phyloP scores from a whole-genome alignment of 768 basidiomycete genomes.

The Megacollybia marginata region DNA sequence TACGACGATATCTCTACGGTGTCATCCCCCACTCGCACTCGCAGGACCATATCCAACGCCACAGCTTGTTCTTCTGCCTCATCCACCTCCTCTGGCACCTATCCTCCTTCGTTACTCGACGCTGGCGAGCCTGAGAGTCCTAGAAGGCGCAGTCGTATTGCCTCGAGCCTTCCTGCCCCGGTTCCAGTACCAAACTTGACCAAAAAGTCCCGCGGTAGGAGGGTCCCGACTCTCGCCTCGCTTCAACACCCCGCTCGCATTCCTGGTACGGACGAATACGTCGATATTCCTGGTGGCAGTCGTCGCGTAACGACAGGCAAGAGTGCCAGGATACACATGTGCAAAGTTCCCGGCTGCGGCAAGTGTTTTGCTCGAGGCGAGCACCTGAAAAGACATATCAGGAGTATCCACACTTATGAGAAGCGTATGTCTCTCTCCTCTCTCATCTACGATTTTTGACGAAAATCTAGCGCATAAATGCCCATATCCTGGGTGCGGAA shows the following conservation, averaged over 20 bases:
- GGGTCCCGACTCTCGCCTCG: conserved; percentile 47
- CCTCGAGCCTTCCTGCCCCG: conserved; percentile 39
- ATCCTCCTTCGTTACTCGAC: conserved; percentile 11
- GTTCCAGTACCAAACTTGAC: conserved; percentile 62
- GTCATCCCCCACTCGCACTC: conserved; percentile 2
- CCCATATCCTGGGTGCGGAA: conserved; percentile 71
- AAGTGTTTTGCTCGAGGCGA: conserved; percentile 87
- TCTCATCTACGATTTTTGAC: conserved; percentile 2
- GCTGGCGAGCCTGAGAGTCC: conserved; percentile 17
- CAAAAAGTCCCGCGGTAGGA: conserved; percentile 62
- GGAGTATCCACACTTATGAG: conserved; percentile 87
- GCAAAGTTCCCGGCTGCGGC: conserved; percentile 75
- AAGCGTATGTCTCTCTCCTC: conserved; percentile 58
- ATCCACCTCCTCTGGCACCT: conserved; percentile 11
- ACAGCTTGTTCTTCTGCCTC: conserved; percentile 7
- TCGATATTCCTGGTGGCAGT: not conserved
- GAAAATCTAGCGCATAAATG: conserved; percentile 63
- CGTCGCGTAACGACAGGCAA: conserved; percentile 9
- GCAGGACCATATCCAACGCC: conserved; percentile 4
- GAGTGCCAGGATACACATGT: conserved; percentile 54
- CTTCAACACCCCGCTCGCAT: conserved; percentile 6
- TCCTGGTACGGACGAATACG: not conserved
- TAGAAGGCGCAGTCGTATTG: conserved; percentile 24
- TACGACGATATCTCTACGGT: not conserved
- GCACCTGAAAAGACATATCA: conserved; percentile 83